Conservation (phyloP, 1,139 yeast species). For the Debaryomycetaceae sp. region DNA sequence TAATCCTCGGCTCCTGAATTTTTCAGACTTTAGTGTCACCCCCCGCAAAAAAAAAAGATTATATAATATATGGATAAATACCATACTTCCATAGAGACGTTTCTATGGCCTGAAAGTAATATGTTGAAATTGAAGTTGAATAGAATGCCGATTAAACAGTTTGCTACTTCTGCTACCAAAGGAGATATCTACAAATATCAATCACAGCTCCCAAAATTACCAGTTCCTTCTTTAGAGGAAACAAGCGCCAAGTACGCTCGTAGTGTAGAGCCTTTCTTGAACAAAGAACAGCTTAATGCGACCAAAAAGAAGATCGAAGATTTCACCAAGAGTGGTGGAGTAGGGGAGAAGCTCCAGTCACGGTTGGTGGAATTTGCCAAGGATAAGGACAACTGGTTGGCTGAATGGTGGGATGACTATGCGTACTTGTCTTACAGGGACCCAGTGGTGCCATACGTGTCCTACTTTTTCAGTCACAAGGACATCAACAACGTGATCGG, state of each 20-base stretch:
- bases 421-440: slow-evolving; percentile 90
- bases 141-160: slow-evolving; percentile 17
- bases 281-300: slow-evolving; percentile 49
- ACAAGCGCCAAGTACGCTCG: slow-evolving; percentile 70
- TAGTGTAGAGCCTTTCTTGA: slow-evolving; percentile 66
- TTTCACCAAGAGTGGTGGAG: slow-evolving; percentile 59
- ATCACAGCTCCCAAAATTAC: slow-evolving; percentile 73
- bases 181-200: slow-evolving; percentile 78
- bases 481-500: slow-evolving; percentile 57
- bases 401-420: slow-evolving; percentile 91
- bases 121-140: slow-evolving; percentile 11
- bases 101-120: not conserved
- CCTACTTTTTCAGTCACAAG: slow-evolving; percentile 85
- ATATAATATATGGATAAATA: not conserved
- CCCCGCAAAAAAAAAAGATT: slow-evolving; percentile 4
- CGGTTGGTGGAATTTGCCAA: slow-evolving; percentile 60
- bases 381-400: slow-evolving; percentile 81
- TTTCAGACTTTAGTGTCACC: not conserved
- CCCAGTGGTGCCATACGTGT: slow-evolving; percentile 90
- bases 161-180: slow-evolving; percentile 38
- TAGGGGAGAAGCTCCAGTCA: slow-evolving; percentile 66
- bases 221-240: slow-evolving; percentile 78
- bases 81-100: not conserved
- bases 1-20: slow-evolving; percentile 4
- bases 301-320: slow-evolving; percentile 64